Evolutionary conservation across 2,329 filamentous ascomycete species (phyloP).

Genomic region (Colletotrichum sp.): DNA sequence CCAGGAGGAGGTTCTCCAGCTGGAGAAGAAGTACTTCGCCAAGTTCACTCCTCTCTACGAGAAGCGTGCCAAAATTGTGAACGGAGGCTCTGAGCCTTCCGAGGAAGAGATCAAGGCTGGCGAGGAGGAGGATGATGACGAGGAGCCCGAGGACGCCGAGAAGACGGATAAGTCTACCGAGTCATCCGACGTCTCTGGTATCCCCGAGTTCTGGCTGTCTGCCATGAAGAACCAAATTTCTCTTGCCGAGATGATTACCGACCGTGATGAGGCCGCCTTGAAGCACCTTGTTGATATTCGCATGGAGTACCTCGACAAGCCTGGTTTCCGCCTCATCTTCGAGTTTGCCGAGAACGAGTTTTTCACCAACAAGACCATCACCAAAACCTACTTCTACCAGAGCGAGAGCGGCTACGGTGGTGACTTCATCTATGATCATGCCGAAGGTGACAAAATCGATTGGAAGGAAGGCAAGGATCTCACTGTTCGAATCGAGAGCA

Average conservation of each 20-base stretch:
- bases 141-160: slow-evolving; percentile 62
- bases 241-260: slow-evolving; percentile 97
- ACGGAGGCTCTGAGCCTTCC: slow-evolving; percentile 83
- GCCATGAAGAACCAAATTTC: slow-evolving; percentile 99
- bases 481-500: slow-evolving; percentile 94
- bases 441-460: slow-evolving; percentile 96
- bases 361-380: slow-evolving; percentile 96
- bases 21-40: slow-evolving; percentile 99
- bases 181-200: slow-evolving; percentile 70
- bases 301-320: slow-evolving; percentile 99
- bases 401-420: slow-evolving; percentile 98
- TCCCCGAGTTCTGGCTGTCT: slow-evolving; percentile 99
- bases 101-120: slow-evolving; percentile 87
- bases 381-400: slow-evolving; percentile 99
- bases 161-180: slow-evolving; percentile 59
- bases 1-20: slow-evolving; percentile 95
- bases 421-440: slow-evolving; percentile 99
- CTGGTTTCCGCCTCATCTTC: slow-evolving; percentile 97
- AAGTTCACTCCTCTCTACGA: slow-evolving; percentile 98
- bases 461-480: slow-evolving; percentile 95
- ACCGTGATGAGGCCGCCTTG: slow-evolving; percentile 92
- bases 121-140: slow-evolving; percentile 78
- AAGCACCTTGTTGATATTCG: slow-evolving; percentile 91
- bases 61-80: slow-evolving; percentile 92
- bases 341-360: slow-evolving; percentile 95